phyloP scores from a whole-genome alignment of 257 asterid genomes.

The Solanum pennellii region DNA sequence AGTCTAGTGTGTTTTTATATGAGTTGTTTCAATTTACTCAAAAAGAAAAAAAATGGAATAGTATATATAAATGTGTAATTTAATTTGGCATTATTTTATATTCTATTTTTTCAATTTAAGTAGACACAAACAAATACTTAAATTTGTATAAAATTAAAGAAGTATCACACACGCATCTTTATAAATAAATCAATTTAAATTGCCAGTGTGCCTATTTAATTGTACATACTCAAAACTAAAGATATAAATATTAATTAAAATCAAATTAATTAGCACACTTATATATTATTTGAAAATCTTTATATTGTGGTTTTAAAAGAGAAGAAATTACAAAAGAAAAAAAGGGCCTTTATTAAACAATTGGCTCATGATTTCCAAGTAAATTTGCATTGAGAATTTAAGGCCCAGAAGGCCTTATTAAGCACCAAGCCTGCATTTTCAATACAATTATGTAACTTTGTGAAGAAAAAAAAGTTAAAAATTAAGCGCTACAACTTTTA shows the following conservation, averaged over 20 bases:
- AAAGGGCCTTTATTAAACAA: neutral
- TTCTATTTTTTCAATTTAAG: too few species aligned
- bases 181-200: too few species aligned
- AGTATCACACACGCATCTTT: too few species aligned
- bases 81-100: too few species aligned
- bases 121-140: too few species aligned
- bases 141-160: too few species aligned
- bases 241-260: too few species aligned
- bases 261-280: neutral
- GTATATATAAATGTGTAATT: neutral
- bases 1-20: neutral
- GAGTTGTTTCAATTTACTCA: neutral
- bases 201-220: too few species aligned
- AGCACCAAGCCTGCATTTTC: neutral
- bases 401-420: neutral
- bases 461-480: neutral
- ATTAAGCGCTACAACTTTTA: neutral
- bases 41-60: neutral
- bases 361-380: neutral
- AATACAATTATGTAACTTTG: neutral
- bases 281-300: too few species aligned
- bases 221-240: too few species aligned
- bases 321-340: neutral
- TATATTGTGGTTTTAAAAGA: neutral
- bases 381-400: neutral